Percentiles rank a stretch among this genome's conserved stretches.
Conservation (phyloP, 1,139 yeast species). For the Hanseniaspora gamundiae region DNA sequence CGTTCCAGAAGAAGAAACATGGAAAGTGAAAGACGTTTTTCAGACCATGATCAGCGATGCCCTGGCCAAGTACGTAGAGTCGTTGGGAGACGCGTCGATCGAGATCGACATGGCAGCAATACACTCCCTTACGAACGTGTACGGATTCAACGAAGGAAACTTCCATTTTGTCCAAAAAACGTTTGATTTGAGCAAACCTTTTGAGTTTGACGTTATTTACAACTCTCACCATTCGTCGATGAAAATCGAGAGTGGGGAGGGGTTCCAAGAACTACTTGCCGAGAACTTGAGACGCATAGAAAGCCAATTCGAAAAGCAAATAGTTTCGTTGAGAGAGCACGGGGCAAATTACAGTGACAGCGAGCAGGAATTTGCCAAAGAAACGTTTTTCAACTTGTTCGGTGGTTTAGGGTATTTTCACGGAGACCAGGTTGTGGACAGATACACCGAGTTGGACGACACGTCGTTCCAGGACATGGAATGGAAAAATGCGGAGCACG, state of each 20-base stretch:
- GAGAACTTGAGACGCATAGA: constrained; percentile 34
- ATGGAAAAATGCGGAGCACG: constrained; percentile 26
- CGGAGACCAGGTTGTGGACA: constrained; percentile 80
- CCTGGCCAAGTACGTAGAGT: constrained; percentile 35
- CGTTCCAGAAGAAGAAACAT: constrained; percentile 61
- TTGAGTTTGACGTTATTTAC: constrained; percentile 63
- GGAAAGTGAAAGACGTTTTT: constrained; percentile 76
- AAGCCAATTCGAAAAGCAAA: constrained; percentile 41
- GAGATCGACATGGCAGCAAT: constrained; percentile 26
- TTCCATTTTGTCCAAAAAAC: constrained; percentile 68
- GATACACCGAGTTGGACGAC: constrained; percentile 56
- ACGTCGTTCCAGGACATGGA: constrained; percentile 45
- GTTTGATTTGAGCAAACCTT: constrained; percentile 41
- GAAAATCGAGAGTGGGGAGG: constrained; percentile 29
- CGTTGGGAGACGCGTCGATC: constrained; percentile 21
- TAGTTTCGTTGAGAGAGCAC: constrained; percentile 34
- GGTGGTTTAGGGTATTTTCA: constrained; percentile 87
- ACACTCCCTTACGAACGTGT: constrained; percentile 47
- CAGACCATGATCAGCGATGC: constrained; percentile 60
- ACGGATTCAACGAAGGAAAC: constrained; percentile 52
- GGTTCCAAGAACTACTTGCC: constrained; percentile 32
- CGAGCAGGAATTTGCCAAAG: constrained; percentile 54
- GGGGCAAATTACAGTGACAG: constrained; percentile 17
- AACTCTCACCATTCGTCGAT: constrained; percentile 36
- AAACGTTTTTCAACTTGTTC: constrained; percentile 64